Conservation (phyloP, 2,329 filamentous ascomycete genomes). For the Exophiala bonariae region DNA sequence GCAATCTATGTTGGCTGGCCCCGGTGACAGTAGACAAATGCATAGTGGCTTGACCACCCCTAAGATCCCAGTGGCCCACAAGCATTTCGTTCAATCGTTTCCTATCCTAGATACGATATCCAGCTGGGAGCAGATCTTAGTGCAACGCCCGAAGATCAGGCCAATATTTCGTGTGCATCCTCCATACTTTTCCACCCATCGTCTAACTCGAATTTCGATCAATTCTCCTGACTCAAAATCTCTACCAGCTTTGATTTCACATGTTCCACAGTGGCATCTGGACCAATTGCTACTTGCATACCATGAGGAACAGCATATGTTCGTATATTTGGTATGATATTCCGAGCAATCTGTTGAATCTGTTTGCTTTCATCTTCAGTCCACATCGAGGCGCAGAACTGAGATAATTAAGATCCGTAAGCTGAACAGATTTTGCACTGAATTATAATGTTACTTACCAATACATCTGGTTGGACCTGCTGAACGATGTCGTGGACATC, state of each 20-base stretch:
- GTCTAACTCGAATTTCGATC: too few relatives aligned
- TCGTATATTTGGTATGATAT: conserved; percentile 38
- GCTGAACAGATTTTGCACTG: conserved; percentile 2
- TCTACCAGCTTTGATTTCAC: conserved; percentile 39
- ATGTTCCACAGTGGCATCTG: conserved; percentile 43
- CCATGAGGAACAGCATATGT: conserved; percentile 41
- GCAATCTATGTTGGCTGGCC: too few relatives aligned
- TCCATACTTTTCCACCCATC: too few relatives aligned
- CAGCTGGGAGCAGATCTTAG: too few relatives aligned
- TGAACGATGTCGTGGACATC: conserved; percentile 56
- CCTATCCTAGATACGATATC: too few relatives aligned
- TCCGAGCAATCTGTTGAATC: conserved; percentile 37
- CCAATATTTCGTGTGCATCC: too few relatives aligned
- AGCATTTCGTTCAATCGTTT: too few relatives aligned
- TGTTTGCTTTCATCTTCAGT: conserved; percentile 38
- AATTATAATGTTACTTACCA: conserved; percentile 42
- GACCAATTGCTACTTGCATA: conserved; percentile 41
- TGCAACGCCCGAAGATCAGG: too few relatives aligned
- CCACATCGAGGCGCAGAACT: conserved; percentile 65
- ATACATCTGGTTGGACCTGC: conserved; percentile 52
- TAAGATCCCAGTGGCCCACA: too few relatives aligned
- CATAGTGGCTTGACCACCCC: too few relatives aligned
- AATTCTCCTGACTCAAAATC: conserved; percentile 29
- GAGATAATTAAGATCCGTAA: conserved; percentile 5
- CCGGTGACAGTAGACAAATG: too few relatives aligned